These are phyloP conservation scores for Spongospora subterranea DNA, from an alignment of 208 protist genomes.

Conservation along the genomic window DNA sequence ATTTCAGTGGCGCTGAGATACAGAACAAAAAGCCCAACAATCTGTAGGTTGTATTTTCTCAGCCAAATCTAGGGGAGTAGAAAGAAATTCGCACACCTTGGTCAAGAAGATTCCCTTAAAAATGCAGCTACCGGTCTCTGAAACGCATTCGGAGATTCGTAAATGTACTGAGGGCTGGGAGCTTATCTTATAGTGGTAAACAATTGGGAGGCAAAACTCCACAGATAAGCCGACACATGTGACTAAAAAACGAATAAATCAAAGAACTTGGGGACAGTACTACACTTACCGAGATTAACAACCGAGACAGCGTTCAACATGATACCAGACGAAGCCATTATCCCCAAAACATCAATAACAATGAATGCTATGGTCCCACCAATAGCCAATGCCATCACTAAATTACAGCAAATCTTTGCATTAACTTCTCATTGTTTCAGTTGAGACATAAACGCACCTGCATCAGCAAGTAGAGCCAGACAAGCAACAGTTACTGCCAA, in stretches of 20 bases:
- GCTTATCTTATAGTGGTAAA: not conserved
- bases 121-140: slow-evolving; percentile 3
- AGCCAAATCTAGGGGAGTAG: not conserved
- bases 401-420: too few species aligned
- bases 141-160: too few species aligned
- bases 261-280: not conserved
- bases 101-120: slow-evolving; percentile 8
- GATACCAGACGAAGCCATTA: not conserved
- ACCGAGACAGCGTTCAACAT: slow-evolving; percentile 35
- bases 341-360: not conserved
- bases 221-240: slow-evolving; percentile 20
- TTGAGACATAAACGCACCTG: not conserved
- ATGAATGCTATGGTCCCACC: not conserved
- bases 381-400: not conserved
- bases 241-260: not conserved
- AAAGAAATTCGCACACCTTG: not conserved
- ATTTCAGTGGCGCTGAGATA: not conserved
- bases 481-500: not conserved
- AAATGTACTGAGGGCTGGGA: too few species aligned
- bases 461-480: not conserved
- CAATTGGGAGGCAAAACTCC: slow-evolving; percentile 36
- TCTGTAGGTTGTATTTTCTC: too few species aligned
- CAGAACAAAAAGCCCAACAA: not conserved
- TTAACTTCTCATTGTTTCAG: not conserved
- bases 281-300: slow-evolving; percentile 11